Evolutionary conservation across 768 basidiomycete genomes (phyloP).

Genomic region (Leccinum longicurvipes): DNA sequence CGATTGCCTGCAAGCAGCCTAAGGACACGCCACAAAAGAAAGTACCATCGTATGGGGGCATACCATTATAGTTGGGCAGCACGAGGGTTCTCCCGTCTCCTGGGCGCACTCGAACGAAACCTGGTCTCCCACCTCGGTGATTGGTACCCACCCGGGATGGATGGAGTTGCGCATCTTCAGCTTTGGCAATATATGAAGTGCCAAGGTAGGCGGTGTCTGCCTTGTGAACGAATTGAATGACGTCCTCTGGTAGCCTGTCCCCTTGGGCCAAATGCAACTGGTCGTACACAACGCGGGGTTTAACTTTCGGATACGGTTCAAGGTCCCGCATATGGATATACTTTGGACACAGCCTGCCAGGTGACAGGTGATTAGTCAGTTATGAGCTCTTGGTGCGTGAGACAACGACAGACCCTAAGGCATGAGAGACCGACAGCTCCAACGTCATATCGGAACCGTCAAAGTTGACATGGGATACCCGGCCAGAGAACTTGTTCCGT

Average conservation of each 20-base stretch:
- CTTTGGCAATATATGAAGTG: conserved; percentile 43
- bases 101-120: conserved; percentile 57
- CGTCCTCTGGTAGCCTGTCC: conserved; percentile 47
- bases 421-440: conserved; percentile 48
- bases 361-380: background rate
- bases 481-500: conserved; percentile 62
- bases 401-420: conserved; percentile 46
- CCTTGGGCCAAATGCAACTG: conserved; percentile 27
- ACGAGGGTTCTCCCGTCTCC: conserved; percentile 53
- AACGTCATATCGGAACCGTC: conserved; percentile 33
- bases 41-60: background rate
- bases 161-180: conserved; percentile 36
- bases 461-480: conserved; percentile 33
- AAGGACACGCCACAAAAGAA: background rate
- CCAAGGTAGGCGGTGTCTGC: conserved; percentile 58
- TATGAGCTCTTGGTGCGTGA: background rate
- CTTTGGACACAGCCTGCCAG: conserved; percentile 57
- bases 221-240: conserved; percentile 44
- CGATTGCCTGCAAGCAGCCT: conserved; percentile 46
- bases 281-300: conserved; percentile 37
- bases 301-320: conserved; percentile 35
- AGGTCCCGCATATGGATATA: conserved; percentile 57
- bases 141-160: conserved; percentile 65
- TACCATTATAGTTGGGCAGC: conserved; percentile 61
- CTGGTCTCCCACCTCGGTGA: conserved; percentile 60